Evolutionary conservation across 768 basidiomycete species (phyloP).

Genomic region (Phylloporus scabripes): DNA sequence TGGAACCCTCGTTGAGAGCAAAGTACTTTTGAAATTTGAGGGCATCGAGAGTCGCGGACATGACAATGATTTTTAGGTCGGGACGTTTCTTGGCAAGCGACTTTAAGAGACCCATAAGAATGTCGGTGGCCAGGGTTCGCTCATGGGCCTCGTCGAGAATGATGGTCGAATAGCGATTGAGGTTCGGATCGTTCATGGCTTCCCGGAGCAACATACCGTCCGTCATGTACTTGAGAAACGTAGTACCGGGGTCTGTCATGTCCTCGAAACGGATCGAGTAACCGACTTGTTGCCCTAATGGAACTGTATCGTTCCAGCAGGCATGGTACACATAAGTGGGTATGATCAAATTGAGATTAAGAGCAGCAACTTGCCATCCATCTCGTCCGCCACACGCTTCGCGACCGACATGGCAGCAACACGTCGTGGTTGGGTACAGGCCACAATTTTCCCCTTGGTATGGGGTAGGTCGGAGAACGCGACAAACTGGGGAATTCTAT

Average conservation of each 20-base stretch:
- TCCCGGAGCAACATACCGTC: conserved; percentile 99
- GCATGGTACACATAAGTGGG: conserved; percentile 7
- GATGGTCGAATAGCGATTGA: conserved; percentile 91
- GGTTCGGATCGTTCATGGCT: conserved; percentile 92
- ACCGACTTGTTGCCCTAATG: conserved; percentile 91
- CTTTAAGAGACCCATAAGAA: conserved; percentile 96
- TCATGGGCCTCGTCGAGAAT: conserved; percentile 99
- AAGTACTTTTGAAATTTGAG: conserved; percentile 98
- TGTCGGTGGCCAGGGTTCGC: conserved; percentile 95
- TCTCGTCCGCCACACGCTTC: conserved; percentile 97
- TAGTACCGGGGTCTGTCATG: conserved; percentile 70
- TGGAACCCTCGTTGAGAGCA: conserved; percentile 35
- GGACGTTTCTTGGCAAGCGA: conserved; percentile 67
- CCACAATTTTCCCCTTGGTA: conserved; percentile 82
- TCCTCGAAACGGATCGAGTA: conserved; percentile 99
- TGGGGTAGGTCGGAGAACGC: conserved; percentile 92
- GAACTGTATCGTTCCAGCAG: conserved; percentile 44
- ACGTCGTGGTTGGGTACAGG: conserved; percentile 94
- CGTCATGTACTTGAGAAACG: conserved; percentile 99
- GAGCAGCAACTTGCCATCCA: conserved; percentile 73
- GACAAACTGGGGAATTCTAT: conserved; percentile 94
- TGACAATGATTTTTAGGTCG: conserved; percentile 96
- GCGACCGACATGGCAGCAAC: conserved; percentile 98
- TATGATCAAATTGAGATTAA: neutral
- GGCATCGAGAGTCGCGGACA: conserved; percentile 97